A percentile compares a stretch with the other conserved stretches of the same genome.
These are phyloP conservation scores for Dissoconium aciculare DNA, from an alignment of 2,329 filamentous ascomycete species.

Conservation along the genomic window DNA sequence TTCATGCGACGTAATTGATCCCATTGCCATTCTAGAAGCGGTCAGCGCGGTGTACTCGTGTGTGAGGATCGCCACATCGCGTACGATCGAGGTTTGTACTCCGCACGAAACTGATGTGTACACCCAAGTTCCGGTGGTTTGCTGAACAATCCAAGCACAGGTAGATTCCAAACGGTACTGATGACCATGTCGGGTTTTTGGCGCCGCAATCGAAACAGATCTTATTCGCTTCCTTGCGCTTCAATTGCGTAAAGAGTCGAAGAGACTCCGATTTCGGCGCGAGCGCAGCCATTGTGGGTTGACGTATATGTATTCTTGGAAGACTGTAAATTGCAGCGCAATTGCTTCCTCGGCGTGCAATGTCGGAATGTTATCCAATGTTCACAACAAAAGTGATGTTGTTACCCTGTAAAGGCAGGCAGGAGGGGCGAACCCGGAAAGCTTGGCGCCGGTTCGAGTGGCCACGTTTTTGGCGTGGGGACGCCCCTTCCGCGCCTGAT, in stretches of 20 bases:
- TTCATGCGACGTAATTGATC: slow-evolving; percentile 96
- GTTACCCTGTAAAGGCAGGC: too few species aligned
- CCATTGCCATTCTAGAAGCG: slow-evolving; percentile 68
- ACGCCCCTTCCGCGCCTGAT: too few species aligned
- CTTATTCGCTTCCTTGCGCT: slow-evolving; percentile 91
- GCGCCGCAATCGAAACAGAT: slow-evolving; percentile 96
- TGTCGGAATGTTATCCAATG: too few species aligned
- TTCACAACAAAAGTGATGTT: too few species aligned
- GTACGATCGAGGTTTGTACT: slow-evolving; percentile 96
- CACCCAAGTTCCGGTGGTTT: slow-evolving; percentile 91
- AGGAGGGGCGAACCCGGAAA: too few species aligned
- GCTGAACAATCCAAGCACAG: slow-evolving; percentile 95
- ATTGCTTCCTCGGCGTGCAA: too few species aligned
- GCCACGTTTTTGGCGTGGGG: too few species aligned
- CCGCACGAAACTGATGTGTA: slow-evolving; percentile 97
- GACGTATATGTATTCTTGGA: too few species aligned
- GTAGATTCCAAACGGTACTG: slow-evolving; percentile 83
- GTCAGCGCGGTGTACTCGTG: slow-evolving; percentile 1
- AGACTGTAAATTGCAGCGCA: too few species aligned
- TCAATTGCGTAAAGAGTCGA: slow-evolving; percentile 95
- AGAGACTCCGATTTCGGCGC: slow-evolving; percentile 91
- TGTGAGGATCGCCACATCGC: slow-evolving; percentile 22
- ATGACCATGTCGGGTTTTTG: slow-evolving; percentile 98
- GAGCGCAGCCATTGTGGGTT: slow-evolving; percentile 34
- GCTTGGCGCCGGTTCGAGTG: too few species aligned